phyloP scores from a whole-genome alignment of 2,329 filamentous ascomycete genomes.

The Fusarium sp. region DNA sequence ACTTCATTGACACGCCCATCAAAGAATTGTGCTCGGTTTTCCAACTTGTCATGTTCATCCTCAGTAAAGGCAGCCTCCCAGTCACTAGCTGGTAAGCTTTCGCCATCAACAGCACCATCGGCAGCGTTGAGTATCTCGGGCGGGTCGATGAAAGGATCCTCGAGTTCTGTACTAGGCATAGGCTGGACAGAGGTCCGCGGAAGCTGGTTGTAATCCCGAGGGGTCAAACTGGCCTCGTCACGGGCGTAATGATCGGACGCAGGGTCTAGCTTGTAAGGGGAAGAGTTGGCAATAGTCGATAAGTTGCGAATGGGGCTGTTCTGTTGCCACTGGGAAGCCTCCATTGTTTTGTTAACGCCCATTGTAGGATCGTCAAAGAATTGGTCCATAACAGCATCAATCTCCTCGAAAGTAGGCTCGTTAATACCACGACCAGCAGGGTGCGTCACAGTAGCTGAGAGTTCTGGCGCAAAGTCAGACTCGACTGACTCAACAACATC shows the following conservation, averaged over 20 bases:
- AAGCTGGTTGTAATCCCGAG: conserved; percentile 65
- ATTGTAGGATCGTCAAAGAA: conserved; percentile 79
- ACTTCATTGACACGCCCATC: conserved; percentile 90
- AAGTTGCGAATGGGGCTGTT: conserved; percentile 43
- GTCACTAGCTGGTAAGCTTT: conserved; percentile 81
- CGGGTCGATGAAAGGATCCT: conserved; percentile 72
- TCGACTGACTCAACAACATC: conserved; percentile 51
- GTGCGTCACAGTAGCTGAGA: conserved; percentile 32
- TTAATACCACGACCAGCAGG: conserved; percentile 42
- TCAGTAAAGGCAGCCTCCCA: conserved; percentile 91
- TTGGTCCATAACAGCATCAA: conserved; percentile 92
- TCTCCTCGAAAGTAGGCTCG: conserved; percentile 79
- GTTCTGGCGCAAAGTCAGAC: conserved; percentile 38
- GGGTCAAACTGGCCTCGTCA: conserved; percentile 80
- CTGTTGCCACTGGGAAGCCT: conserved; percentile 60
- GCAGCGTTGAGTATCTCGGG: conserved; percentile 62
- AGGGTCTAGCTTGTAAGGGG: conserved; percentile 67
- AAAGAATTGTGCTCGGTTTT: conserved; percentile 87
- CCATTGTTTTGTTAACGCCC: conserved; percentile 75
- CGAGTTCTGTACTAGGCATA: conserved; percentile 67
- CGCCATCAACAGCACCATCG: conserved; percentile 62
- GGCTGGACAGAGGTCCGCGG: conserved; percentile 62
- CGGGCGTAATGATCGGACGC: conserved; percentile 68
- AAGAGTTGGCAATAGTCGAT: conserved; percentile 56
- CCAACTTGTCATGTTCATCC: conserved; percentile 85